Conservation (phyloP, 106 monocot species). For the Acanthochlamys bracteata region DNA sequence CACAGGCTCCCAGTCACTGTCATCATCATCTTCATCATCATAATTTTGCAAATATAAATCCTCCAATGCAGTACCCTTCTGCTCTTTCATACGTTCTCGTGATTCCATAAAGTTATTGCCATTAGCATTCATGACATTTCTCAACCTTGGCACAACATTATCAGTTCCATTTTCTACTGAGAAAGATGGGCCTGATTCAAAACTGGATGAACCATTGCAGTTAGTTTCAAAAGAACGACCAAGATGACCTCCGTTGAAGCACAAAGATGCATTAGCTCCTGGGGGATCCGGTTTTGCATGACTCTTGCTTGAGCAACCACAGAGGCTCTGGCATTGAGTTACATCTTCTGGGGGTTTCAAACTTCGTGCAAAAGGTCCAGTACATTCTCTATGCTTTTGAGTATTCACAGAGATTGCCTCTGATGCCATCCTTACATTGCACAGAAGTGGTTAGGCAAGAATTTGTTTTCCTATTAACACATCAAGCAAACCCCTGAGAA, state of each 20-base stretch:
- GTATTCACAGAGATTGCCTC: neutral
- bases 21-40: conserved; percentile 68
- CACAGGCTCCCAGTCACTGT: conserved; percentile 79
- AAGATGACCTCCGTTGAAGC: neutral
- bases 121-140: conserved; percentile 6
- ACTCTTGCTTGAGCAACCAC: conserved; percentile 9
- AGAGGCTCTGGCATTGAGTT: conserved; percentile 14
- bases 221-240: conserved; percentile 7
- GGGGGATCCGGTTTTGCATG: conserved; percentile 11
- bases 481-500: too few relatives aligned
- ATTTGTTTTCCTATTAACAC: neutral
- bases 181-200: conserved; percentile 1
- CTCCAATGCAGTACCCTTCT: conserved; percentile 26
- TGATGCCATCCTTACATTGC: conserved; percentile 4
- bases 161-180: conserved; percentile 3
- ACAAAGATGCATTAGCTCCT: conserved; percentile 15
- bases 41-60: conserved; percentile 43
- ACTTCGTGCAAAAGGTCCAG: conserved; percentile 5
- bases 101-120: conserved; percentile 5
- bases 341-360: conserved; percentile 3
- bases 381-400: neutral
- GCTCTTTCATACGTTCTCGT: conserved; percentile 8
- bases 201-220: conserved; percentile 6
- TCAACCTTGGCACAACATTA: neutral
- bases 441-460: neutral